Base-by-base conservation (phyloP, 2,329 filamentous ascomycete species). In the Aureobasidium sp. region DNA sequence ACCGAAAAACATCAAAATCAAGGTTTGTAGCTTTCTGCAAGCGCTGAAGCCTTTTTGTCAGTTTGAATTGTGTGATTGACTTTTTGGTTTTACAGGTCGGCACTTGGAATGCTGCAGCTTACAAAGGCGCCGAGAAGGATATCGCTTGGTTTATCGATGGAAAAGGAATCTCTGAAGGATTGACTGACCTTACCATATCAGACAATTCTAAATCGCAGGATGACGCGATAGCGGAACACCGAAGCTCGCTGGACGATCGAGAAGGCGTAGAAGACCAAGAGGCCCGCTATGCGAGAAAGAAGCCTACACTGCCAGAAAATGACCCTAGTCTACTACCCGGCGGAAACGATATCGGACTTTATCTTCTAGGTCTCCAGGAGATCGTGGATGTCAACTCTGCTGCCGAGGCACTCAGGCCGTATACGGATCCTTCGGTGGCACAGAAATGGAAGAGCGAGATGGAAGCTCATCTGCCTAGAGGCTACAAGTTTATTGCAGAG, bases 31-130 rank as follows among this genome's bases (percentile, higher is more conserved):
- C 12, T 26, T 13, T 36, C 8, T 26, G 12, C n/a, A 10, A 37
- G 10, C 9, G 12, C 17, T 37, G 29, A 26, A 26, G n/a, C 29
- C 13, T 52, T 12, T 34, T 9, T 44, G 12, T n/a, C 23, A 26
- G 10, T 6, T 57, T 15, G 27, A 56, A 6, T n/a, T 26, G 23
- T 26, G 13, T 34, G 23, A 17, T 34, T 46, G 41, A 44, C 44
- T 56, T 42, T 56, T 1, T 50, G 26, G 15, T 17, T 12, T 12
- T 29, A 74, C 97, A 97, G 76, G 82, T 99, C 57, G 94, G 93
- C 46, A 88, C 90, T 0, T 99, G 94, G 94, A 99, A 99, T 75
- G 90, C 96, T 17, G 94, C 91, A 4, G 87, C 88, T 1, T 87
- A 89, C 66, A 85, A 89, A 13, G 91, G 89, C 27, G 91, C 91